phyloP scores from a whole-genome alignment of 2,329 filamentous ascomycete species.

The Phyllosticta citriasiana region DNA sequence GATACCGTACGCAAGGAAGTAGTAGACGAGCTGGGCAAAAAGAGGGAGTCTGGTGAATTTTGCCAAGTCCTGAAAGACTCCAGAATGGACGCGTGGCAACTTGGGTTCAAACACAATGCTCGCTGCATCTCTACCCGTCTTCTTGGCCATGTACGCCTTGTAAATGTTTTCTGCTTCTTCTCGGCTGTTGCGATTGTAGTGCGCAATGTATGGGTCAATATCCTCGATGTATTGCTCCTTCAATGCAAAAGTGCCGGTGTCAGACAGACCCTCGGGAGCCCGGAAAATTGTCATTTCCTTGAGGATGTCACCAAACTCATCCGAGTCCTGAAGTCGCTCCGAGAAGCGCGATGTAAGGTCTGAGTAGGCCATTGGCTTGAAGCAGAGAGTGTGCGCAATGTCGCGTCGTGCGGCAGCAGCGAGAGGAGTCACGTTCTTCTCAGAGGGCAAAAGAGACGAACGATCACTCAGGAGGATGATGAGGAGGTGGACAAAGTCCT shows the following conservation, averaged over 20 bases:
- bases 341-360: constrained; percentile 79
- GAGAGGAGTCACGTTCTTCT: constrained; percentile 56
- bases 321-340: constrained; percentile 80
- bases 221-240: constrained; percentile 77
- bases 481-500: constrained; percentile 90
- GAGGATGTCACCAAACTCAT: constrained; percentile 76
- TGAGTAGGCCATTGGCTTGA: constrained; percentile 90
- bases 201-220: constrained; percentile 89
- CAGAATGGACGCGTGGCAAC: constrained; percentile 62
- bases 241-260: constrained; percentile 89
- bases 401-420: constrained; percentile 72
- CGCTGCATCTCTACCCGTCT: constrained; percentile 66
- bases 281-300: constrained; percentile 84
- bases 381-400: constrained; percentile 87
- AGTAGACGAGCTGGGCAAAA: constrained; percentile 85
- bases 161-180: constrained; percentile 91
- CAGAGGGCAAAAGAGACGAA: constrained; percentile 61
- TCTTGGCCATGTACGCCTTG: constrained; percentile 77
- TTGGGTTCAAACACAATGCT: constrained; percentile 91
- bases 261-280: constrained; percentile 79
- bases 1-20: constrained; percentile 72
- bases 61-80: constrained; percentile 67
- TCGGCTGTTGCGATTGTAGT: constrained; percentile 93
- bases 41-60: constrained; percentile 73
- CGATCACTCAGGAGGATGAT: constrained; percentile 87